These are phyloP conservation scores for Pyrus betulifolia DNA, from an alignment of 306 rosid genomes.

Conservation along the genomic window DNA sequence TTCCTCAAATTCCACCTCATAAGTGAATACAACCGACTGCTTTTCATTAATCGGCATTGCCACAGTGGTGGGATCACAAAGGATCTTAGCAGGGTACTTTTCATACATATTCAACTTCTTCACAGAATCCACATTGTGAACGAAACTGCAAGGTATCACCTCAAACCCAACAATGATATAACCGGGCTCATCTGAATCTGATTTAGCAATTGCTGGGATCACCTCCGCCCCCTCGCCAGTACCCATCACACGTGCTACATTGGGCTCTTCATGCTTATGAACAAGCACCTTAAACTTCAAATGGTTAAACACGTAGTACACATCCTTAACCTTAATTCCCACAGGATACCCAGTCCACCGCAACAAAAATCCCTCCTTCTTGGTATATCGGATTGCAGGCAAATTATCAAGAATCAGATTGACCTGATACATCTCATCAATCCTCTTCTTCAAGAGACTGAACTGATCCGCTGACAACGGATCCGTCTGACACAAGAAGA, in stretches of 20 bases:
- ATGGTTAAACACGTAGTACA: constrained; percentile 80
- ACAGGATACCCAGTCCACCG: constrained; percentile 92
- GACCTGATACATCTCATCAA: constrained; percentile 95
- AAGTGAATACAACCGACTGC: constrained; percentile 62
- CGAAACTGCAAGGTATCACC: constrained; percentile 76
- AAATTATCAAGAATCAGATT: constrained; percentile 60
- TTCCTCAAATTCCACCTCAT: constrained; percentile 81
- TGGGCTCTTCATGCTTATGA: constrained; percentile 79
- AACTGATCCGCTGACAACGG: constrained; percentile 56
- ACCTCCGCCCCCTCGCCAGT: constrained; percentile 83
- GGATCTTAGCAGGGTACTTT: constrained; percentile 44
- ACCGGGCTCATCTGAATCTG: constrained; percentile 53
- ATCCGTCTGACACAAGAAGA: constrained; percentile 56
- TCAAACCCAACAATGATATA: constrained; percentile 98
- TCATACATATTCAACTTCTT: constrained; percentile 46
- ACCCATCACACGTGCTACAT: constrained; percentile 87
- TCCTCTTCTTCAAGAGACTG: constrained; percentile 70
- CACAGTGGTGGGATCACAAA: constrained; percentile 71
- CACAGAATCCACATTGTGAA: constrained; percentile 44
- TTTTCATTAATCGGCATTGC: constrained; percentile 69
- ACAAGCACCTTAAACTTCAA: constrained; percentile 84
- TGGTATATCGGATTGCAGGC: constrained; percentile 81
- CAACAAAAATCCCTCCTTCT: constrained; percentile 63
- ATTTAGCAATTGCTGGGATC: constrained; percentile 46
- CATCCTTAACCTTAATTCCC: constrained; percentile 79